Evolutionary conservation across 1,139 yeast species (phyloP).

Genomic region (Eremothecium coryli): DNA sequence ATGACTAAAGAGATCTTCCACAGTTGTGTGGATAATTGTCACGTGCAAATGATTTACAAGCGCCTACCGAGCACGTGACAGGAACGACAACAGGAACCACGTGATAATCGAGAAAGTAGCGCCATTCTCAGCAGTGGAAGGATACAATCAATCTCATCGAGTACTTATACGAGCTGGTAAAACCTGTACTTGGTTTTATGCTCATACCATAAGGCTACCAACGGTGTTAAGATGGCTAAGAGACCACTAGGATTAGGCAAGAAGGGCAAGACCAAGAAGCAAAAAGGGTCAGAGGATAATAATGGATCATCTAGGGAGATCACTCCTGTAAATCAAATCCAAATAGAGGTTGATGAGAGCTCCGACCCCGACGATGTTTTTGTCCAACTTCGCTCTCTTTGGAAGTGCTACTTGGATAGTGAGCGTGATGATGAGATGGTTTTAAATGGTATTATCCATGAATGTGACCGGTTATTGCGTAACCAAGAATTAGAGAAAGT

Average conservation of each 20-base stretch:
- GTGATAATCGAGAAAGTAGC: too few species aligned
- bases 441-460: constrained; percentile 81
- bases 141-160: too few species aligned
- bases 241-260: constrained; percentile 80
- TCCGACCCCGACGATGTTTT: constrained; percentile 72
- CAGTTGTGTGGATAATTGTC: too few species aligned
- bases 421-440: constrained; percentile 54
- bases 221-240: constrained; percentile 53
- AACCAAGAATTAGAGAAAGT: constrained; percentile 30
- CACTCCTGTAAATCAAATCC: constrained; percentile 28
- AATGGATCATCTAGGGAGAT: constrained; percentile 8
- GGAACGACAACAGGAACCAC: too few species aligned
- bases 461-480: constrained; percentile 74
- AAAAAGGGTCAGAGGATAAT: constrained; percentile 10
- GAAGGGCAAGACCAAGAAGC: constrained; percentile 40
- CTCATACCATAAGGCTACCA: too few species aligned
- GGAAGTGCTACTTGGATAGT: constrained; percentile 48
- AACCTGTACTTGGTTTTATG: too few species aligned
- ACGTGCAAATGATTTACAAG: too few species aligned
- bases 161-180: too few species aligned
- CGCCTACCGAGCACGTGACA: too few species aligned
- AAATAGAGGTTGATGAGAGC: constrained; percentile 62
- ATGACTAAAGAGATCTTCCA: too few species aligned
- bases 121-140: too few species aligned
- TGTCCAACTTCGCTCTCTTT: constrained; percentile 62